These are phyloP conservation scores for Moesziomyces sp. DNA, from an alignment of 1,284 basidiomycete genomes.

Conservation along the genomic window DNA sequence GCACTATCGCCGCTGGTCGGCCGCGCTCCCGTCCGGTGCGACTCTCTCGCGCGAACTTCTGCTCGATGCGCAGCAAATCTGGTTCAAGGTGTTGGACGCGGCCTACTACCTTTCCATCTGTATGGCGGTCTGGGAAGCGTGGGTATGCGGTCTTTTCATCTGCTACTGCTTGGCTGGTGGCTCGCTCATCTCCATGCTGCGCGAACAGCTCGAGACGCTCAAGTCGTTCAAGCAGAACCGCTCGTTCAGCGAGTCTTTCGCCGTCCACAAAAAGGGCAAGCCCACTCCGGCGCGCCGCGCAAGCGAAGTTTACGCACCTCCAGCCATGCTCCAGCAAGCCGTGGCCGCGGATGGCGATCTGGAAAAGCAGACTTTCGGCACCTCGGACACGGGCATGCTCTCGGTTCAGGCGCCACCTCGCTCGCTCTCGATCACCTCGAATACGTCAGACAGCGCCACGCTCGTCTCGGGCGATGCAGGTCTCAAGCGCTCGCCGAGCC, in stretches of 20 bases:
- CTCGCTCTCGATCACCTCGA: slow-evolving; percentile 21
- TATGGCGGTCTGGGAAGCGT: slow-evolving; percentile 32
- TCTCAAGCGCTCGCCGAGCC: slow-evolving; percentile 11
- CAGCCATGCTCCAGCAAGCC: not conserved
- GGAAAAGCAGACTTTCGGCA: slow-evolving; percentile 13
- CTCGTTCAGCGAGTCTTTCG: slow-evolving; percentile 24
- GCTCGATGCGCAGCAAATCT: slow-evolving; percentile 37
- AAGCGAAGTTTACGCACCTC: slow-evolving; percentile 3
- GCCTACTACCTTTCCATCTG: slow-evolving; percentile 28
- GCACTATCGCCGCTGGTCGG: slow-evolving; percentile 17
- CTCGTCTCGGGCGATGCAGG: slow-evolving; percentile 11
- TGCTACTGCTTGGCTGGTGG: slow-evolving; percentile 20
- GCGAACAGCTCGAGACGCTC: slow-evolving; percentile 24
- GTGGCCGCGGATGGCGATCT: slow-evolving; percentile 8
- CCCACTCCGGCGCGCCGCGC: not conserved
- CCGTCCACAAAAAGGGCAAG: slow-evolving; percentile 4
- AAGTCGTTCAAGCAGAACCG: slow-evolving; percentile 25
- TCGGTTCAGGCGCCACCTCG: slow-evolving; percentile 16
- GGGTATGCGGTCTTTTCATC: slow-evolving; percentile 21
- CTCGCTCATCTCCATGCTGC: slow-evolving; percentile 17
- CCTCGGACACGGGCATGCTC: slow-evolving; percentile 3
- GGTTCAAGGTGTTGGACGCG: slow-evolving; percentile 35
- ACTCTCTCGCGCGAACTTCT: slow-evolving; percentile 22
- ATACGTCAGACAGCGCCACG: slow-evolving; percentile 18
- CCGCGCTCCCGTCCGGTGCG: slow-evolving; percentile 2